Evolutionary conservation across 331 rosid genomes (phyloP), one percentile per base, ranked within the genome.

Genomic region (Malus hybrid): DNA sequence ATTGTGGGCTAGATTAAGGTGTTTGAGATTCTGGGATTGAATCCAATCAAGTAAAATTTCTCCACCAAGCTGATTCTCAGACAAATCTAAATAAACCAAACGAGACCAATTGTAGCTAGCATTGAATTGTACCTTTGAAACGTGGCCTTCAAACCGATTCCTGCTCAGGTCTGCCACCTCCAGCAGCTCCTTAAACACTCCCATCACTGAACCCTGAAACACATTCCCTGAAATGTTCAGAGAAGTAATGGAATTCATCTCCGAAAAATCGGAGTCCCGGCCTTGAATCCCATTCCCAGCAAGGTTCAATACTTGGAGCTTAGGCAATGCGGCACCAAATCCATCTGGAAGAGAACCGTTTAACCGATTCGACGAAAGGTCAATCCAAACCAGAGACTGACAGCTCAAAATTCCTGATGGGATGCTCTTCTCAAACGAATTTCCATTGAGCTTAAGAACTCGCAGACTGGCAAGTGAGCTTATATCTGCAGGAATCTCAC

Each of bases 11-110:
- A 95, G 89, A 80, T 86, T 95, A 62, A 95, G 88, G 83, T 88
- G 84, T 81, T 84, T 89, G 48, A 95, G 86, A 80, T 88, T 92
- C 76, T 48, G 83, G 59, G 89, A 81, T 65, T 73, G 81, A 75
- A 73, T 83, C 81, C 88, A 80, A 55, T 85, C 69, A 34, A 76
- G 92, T 73, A 89, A 88, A 75, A 90, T 68, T 34, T 88, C 88
- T 65, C 99, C 99, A 89, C 87, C 85, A 15, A 95, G 85, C 78
- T 81, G 83, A 81, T 95, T 95, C 88, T 80, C 91, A 68, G 99
- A 95, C 82, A 92, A 77, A 87, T 95, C 99, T 29, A 95, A 84
- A 83, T 88, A 89, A 88, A 90, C 82, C 81, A 95, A 81, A 88
- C 76, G 85, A 77, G 93, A 89, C 96, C 91, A 89, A 50, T 76